Conservation (phyloP, 768 basidiomycete genomes). For the Lactarius sanguifluus region DNA sequence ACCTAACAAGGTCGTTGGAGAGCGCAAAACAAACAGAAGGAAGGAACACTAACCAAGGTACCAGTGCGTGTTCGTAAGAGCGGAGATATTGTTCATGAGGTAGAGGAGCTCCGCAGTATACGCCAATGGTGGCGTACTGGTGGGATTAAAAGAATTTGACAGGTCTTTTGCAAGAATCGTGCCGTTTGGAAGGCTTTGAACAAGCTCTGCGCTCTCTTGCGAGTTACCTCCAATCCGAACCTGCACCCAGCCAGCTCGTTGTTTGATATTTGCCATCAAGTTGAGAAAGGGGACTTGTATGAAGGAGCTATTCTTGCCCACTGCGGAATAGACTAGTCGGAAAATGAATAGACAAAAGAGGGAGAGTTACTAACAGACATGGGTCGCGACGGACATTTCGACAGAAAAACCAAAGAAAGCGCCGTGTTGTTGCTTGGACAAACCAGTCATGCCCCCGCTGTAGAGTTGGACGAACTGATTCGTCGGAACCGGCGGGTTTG, state of each 20-base stretch:
- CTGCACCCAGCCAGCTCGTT: slow-evolving; percentile 59
- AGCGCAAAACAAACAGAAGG: not conserved
- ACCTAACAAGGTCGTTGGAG: slow-evolving; percentile 31
- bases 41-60: slow-evolving; percentile 45
- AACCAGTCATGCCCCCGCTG: slow-evolving; percentile 33
- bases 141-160: slow-evolving; percentile 44
- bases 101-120: slow-evolving; percentile 67
- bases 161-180: slow-evolving; percentile 52
- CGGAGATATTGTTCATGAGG: slow-evolving; percentile 58
- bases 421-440: slow-evolving; percentile 49
- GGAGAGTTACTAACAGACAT: slow-evolving; percentile 51
- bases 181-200: slow-evolving; percentile 48
- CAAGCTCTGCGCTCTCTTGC: slow-evolving; percentile 62
- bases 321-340: slow-evolving; percentile 35
- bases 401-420: slow-evolving; percentile 74
- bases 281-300: slow-evolving; percentile 72
- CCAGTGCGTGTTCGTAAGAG: slow-evolving; percentile 63
- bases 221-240: slow-evolving; percentile 82
- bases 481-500: slow-evolving; percentile 43
- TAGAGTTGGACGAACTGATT: slow-evolving; percentile 47
- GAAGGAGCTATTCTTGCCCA: slow-evolving; percentile 55
- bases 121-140: slow-evolving; percentile 64
- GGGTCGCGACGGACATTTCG: slow-evolving; percentile 69
- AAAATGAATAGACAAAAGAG: not conserved
- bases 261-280: slow-evolving; percentile 67